Evolutionary conservation across 2,329 filamentous ascomycete genomes (phyloP).

Genomic region (Aphanocladium album): DNA sequence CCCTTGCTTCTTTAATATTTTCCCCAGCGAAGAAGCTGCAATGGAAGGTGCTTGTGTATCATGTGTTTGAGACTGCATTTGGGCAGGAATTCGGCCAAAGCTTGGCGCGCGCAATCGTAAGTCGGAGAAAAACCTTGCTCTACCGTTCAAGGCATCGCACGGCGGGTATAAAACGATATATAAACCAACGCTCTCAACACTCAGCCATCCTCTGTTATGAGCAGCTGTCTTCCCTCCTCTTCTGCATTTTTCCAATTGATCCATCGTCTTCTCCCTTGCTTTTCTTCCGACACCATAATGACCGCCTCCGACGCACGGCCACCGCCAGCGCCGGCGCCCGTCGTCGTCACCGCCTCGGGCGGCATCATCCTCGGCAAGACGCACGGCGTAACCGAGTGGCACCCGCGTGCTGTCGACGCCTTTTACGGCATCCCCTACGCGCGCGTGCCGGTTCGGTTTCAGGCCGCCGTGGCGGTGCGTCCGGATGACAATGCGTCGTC

Average conservation of each 20-base stretch:
- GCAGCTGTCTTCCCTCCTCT: no score
- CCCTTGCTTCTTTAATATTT: not conserved
- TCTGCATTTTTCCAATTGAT: no score
- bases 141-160: no score
- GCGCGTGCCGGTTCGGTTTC: constrained; percentile 40
- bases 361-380: constrained; percentile 21
- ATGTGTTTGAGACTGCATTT: not conserved
- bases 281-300: not conserved
- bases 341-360: constrained; percentile 18
- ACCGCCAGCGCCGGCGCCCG: not conserved
- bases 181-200: no score
- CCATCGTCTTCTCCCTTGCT: not conserved
- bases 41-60: not conserved
- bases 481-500: constrained; percentile 13
- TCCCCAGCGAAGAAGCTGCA: not conserved
- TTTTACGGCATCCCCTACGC: constrained; percentile 49
- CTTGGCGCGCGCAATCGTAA: not conserved
- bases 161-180: no score
- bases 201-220: no score
- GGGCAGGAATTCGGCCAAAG: not conserved
- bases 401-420: constrained; percentile 39
- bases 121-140: no score
- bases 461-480: constrained; percentile 31
- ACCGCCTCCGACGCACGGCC: not conserved
- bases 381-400: constrained; percentile 19